Evolutionary conservation across 148 eudicot genomes (phyloP), one percentile per base, ranked within the genome.

Genomic region (Arbutus unedo): DNA sequence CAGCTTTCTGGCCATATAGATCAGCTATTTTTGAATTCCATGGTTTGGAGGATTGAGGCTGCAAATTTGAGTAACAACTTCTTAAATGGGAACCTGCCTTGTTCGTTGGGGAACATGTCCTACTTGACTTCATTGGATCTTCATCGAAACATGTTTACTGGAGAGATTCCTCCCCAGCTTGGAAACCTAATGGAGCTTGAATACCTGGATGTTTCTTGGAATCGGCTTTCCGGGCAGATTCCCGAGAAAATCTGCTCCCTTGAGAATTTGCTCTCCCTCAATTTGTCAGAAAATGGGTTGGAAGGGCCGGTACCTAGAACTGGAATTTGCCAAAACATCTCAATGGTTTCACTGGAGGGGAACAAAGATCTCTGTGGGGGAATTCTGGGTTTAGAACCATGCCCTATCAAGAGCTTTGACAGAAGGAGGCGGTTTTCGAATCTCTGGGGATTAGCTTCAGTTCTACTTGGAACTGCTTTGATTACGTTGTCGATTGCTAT

Each of bases 351-450:
- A n/a, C 77, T 90, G 9, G 74, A 53, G 4, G 92, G 91, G 38
- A 90, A 90, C 87, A 87, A 81, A 51, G 80, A 88, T 59, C 84
- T 90, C 6, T 90, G 92, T 83, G 92, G 92, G 6, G 84, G 81
- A 11, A 76, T 87, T 47, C 49, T 87, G 60, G 88, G 87, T 7
- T 74, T 82, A 38, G 81, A 48, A 38, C 31, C 71, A 4, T 90
- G 92, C 85, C 89, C 86, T 7, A 25, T 43, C n/a, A 88, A 78
- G 81, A 74, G 79, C 25, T 76, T 85, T 56, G 21, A 44, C 38
- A 67, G 81, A 21, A 84, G 85, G 49, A 71, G 80, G 50, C 81
- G 62, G 2, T 44, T 83, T 16, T 51, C 59, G 18, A 87, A 83
- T 62, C 31, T 88, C 3, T 88, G 89, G 91, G 82, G 78, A 13